phyloP scores from a whole-genome alignment of 2,329 filamentous ascomycete genomes.

The Pseudogymnoascus sp. region DNA sequence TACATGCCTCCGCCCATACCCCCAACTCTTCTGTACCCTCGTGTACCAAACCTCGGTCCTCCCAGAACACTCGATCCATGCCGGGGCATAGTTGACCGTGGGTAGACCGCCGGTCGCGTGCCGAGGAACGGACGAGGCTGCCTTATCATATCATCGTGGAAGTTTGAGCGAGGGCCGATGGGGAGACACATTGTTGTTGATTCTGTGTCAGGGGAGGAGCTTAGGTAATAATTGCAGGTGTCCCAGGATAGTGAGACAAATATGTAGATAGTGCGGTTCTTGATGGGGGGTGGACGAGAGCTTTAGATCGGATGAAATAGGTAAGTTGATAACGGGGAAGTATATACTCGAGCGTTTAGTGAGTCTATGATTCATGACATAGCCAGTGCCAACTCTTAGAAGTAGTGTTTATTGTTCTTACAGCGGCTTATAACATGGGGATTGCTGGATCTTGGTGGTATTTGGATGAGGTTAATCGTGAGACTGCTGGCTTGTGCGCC shows the following conservation, averaged over 20 bases:
- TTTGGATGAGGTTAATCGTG: not conserved
- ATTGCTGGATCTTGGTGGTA: not conserved
- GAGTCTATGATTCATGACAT: slow-evolving; percentile 1
- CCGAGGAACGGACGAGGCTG: not conserved
- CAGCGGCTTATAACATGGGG: not conserved
- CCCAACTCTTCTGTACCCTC: not conserved
- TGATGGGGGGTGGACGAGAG: not conserved
- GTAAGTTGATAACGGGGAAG: not conserved
- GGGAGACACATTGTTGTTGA: not conserved
- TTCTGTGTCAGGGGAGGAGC: not conserved
- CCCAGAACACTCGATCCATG: not conserved
- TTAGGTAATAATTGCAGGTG: not conserved
- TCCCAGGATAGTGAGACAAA: not conserved
- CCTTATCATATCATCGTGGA: not conserved
- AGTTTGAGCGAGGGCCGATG: not conserved
- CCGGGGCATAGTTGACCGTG: not conserved
- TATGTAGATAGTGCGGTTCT: not conserved
- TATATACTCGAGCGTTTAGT: not conserved
- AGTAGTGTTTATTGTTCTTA: not conserved
- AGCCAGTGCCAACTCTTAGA: not conserved
- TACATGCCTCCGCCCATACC: not conserved
- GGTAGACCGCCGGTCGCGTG: not conserved
- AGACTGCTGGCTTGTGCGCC: not conserved
- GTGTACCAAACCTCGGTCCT: not conserved
- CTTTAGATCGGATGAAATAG: slow-evolving; percentile 5